Percentiles rank a stretch among this genome's conserved stretches.
phyloP scores from a whole-genome alignment of 768 basidiomycete species.

The Tephrocybe sp. region DNA sequence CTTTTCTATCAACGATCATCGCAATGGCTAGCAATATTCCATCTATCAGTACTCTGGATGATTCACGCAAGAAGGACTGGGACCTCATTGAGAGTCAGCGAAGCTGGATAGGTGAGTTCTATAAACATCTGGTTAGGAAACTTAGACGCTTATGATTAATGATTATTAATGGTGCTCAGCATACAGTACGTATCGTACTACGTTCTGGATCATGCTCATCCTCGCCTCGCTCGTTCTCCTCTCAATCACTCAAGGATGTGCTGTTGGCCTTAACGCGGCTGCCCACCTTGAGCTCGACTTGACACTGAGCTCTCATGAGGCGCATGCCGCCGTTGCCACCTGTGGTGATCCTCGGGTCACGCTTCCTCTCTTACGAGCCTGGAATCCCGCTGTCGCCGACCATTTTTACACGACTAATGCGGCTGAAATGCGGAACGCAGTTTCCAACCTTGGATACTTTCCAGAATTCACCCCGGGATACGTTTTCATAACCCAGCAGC shows the following conservation, averaged over 20 bases:
- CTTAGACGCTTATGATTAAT: no score
- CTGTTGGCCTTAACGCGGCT: background rate
- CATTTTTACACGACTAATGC: slow-evolving; percentile 17
- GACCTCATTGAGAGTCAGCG: no score
- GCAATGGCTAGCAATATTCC: no score
- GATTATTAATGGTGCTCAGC: no score
- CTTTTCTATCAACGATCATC: no score
- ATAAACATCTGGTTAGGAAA: no score
- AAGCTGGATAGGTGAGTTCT: no score
- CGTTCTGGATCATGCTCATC: background rate
- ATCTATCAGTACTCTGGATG: no score
- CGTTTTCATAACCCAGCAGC: slow-evolving; percentile 10
- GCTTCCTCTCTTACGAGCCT: slow-evolving; percentile 11
- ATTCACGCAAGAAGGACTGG: no score
- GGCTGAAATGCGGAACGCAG: slow-evolving; percentile 12
- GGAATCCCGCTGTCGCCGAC: background rate
- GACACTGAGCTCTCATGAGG: background rate
- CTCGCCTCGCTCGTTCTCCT: slow-evolving; percentile 1
- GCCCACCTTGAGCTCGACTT: background rate
- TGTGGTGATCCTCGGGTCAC: slow-evolving; percentile 13
- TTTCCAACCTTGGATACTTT: slow-evolving; percentile 10
- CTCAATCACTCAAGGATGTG: background rate
- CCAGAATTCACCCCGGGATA: slow-evolving; percentile 17
- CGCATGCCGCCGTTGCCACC: background rate
- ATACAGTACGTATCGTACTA: no score